Evolutionary conservation across 345 rosid genomes (phyloP).

Genomic region (Sonneratia alba): DNA sequence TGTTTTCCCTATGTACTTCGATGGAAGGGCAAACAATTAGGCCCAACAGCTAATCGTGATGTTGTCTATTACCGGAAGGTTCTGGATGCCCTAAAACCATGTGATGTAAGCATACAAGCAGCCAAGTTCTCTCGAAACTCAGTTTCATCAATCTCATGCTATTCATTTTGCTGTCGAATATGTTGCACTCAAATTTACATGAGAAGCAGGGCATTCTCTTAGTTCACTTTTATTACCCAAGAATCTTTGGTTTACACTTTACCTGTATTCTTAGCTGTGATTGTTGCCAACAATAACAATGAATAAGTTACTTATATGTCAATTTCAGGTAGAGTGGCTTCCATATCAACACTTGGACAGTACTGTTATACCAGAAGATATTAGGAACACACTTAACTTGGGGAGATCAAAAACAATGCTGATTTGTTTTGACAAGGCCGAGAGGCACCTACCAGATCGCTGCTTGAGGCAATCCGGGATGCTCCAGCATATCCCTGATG

Average conservation of each 20-base stretch:
- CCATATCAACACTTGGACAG: constrained; percentile 69
- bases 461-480: constrained; percentile 77
- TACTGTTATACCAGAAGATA: constrained; percentile 56
- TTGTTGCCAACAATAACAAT: not conserved
- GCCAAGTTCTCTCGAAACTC: not conserved
- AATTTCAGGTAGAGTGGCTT: constrained; percentile 79
- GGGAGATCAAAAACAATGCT: constrained; percentile 94
- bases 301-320: constrained; percentile 8
- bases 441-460: constrained; percentile 96
- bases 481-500: constrained; percentile 73
- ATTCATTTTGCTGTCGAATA: not conserved
- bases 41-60: constrained; percentile 85
- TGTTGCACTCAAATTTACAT: not conserved
- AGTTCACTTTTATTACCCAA: not conserved
- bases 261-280: not conserved
- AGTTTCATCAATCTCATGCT: not conserved
- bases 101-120: constrained; percentile 36
- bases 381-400: constrained; percentile 45
- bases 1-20: constrained; percentile 81
- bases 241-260: not conserved
- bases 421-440: constrained; percentile 96
- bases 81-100: constrained; percentile 64
- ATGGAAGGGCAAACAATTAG: constrained; percentile 96
- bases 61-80: constrained; percentile 84
- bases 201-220: not conserved